Base-by-base conservation (phyloP, 768 basidiomycete species). In the Tulasnella sp. region DNA sequence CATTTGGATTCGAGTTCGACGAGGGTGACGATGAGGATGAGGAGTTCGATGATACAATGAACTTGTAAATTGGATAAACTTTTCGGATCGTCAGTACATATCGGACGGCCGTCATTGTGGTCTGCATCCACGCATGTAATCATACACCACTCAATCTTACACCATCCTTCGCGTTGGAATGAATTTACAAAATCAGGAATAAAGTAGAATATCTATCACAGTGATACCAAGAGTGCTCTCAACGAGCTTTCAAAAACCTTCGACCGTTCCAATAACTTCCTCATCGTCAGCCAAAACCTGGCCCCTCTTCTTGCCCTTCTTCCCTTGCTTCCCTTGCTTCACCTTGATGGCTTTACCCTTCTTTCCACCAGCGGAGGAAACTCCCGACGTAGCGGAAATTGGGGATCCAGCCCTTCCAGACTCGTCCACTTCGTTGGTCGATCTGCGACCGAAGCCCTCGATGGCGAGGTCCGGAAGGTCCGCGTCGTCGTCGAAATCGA, bases 1-100 rank as follows among this genome's bases (percentile, higher is more conserved):
- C 80, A 40, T 83, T 83, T 58, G 82, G 82, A 2, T 82, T 83
- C 42, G 79, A 72, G 14, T 22, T 80, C n/a, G 83, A 69, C 12
- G 81, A 72, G 8, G 82, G 74, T 1, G 73, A 76, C 42, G 78
- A 75, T 0, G 75, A 78, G 16, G 81, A 82, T 31, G 81, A 80
- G 28, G 60, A n/a, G 28, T 9, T 28, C n/a, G 7, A 28, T 16
- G 60, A 64, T 31, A 24, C n/a, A 64, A 64, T 14, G 31, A 31
- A 28, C 60, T n/a, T n/a, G n/a, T 64, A 16, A 34, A 64, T 64
- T 28, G 31, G 3, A 18, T 7, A 64, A 11, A 44, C 11, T 9
- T 44, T 16, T 44, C 6, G 44, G 44, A 16, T 44, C 44, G n/a
- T n/a, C n/a, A n/a, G 24, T 5, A 20, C 9, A 60, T 11, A 28